Conservation (phyloP, 495 filamentous ascomycete species). For the Penicillium odoratum region DNA sequence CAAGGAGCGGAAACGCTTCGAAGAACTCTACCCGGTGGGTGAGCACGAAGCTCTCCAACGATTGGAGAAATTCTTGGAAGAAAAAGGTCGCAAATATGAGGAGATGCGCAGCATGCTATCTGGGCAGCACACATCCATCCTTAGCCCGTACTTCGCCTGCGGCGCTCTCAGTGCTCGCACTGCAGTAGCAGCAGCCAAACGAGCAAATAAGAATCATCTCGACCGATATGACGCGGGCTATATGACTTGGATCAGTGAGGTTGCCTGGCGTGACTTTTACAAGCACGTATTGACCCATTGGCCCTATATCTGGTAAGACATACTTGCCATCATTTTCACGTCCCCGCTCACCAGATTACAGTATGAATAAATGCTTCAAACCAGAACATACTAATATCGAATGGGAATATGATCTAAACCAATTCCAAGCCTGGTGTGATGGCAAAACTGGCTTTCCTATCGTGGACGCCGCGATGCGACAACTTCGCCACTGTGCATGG, state of each 20-base stretch:
- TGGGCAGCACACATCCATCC: slow-evolving; percentile 61
- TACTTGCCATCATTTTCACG: not conserved
- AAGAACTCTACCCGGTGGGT: slow-evolving; percentile 71
- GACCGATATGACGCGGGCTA: slow-evolving; percentile 70
- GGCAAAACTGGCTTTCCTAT: slow-evolving; percentile 84
- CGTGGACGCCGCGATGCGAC: slow-evolving; percentile 91
- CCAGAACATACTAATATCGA: slow-evolving; percentile 78
- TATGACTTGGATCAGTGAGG: slow-evolving; percentile 77
- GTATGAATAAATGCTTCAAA: slow-evolving; percentile 95
- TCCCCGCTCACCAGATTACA: slow-evolving; percentile 24
- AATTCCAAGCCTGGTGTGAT: slow-evolving; percentile 72
- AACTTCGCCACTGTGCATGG: slow-evolving; percentile 67
- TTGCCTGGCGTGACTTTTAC: slow-evolving; percentile 94
- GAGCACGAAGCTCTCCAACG: slow-evolving; percentile 71
- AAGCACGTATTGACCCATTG: slow-evolving; percentile 82
- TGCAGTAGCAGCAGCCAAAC: slow-evolving; percentile 63
- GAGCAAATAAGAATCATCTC: slow-evolving; percentile 68
- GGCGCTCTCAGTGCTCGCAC: slow-evolving; percentile 80
- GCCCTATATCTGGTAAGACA: slow-evolving; percentile 80
- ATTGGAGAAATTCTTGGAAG: slow-evolving; percentile 67
- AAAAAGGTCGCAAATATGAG: slow-evolving; percentile 62
- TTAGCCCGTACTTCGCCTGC: slow-evolving; percentile 78
- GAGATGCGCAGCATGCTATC: slow-evolving; percentile 62
- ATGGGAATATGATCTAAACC: slow-evolving; percentile 71
- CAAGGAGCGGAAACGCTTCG: slow-evolving; percentile 58